phyloP scores from a whole-genome alignment of 2,329 filamentous ascomycete genomes.

The Cordyceps cicadae region DNA sequence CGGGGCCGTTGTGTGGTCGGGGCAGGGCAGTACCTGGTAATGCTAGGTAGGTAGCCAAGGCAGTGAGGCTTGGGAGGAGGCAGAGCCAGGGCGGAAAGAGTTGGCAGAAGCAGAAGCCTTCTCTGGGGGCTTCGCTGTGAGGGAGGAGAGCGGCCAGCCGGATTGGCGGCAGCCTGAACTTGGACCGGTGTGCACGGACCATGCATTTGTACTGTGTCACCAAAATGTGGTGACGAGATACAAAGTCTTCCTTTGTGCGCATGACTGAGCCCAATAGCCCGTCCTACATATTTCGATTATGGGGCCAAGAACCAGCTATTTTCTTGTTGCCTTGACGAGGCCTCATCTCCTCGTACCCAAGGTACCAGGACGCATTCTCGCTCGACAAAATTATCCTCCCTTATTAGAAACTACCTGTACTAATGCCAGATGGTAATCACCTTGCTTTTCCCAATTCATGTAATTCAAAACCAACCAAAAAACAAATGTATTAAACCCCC shows the following conservation, averaged over 20 bases:
- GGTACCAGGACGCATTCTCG: too few relatives aligned
- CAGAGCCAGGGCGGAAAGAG: neutral
- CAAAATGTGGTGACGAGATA: neutral
- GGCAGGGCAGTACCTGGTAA: neutral
- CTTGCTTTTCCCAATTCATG: neutral
- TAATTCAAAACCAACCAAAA: neutral
- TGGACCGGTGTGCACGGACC: neutral
- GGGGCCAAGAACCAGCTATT: too few relatives aligned
- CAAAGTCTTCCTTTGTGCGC: neutral
- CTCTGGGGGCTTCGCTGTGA: neutral
- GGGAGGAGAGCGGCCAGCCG: neutral
- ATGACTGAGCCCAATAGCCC: too few relatives aligned
- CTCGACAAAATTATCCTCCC: neutral
- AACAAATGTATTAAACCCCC: neutral
- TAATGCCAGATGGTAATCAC: slow-evolving; percentile 1
- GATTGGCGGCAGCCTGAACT: neutral
- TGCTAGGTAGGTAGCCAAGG: too few relatives aligned
- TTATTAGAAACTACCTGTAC: neutral
- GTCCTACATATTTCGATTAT: too few relatives aligned
- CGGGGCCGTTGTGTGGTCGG: neutral
- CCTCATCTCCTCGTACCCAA: too few relatives aligned
- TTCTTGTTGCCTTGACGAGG: too few relatives aligned
- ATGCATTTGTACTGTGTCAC: neutral
- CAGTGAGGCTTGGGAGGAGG: neutral
- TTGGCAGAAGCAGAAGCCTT: slow-evolving; percentile 4